Conservation (phyloP, 345 rosid species). For the Camelina hispida region DNA sequence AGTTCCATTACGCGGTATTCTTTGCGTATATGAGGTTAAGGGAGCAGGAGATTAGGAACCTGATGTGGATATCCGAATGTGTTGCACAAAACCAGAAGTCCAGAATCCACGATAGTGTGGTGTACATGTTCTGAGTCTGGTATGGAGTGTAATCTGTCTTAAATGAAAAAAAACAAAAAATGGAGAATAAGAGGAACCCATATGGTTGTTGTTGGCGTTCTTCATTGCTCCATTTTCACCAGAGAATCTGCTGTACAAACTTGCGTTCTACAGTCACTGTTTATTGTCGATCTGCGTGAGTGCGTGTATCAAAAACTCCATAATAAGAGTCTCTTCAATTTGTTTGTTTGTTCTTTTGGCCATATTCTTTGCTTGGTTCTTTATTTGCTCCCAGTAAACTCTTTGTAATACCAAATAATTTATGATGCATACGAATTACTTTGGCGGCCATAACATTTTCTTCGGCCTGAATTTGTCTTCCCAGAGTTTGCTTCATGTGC, state of each 20-base stretch:
- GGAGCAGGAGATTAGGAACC: constrained; percentile 97
- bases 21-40: constrained; percentile 93
- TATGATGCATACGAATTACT: background rate
- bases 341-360: constrained; percentile 7
- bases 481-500: background rate
- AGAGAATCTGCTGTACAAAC: constrained; percentile 31
- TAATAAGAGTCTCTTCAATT: constrained; percentile 13
- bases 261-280: constrained; percentile 8
- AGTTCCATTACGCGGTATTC: constrained; percentile 93
- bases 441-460: background rate
- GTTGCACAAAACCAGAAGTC: constrained; percentile 99
- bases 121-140: constrained; percentile 71
- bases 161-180: background rate
- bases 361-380: background rate
- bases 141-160: constrained; percentile 16
- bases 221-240: constrained; percentile 7
- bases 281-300: constrained; percentile 18
- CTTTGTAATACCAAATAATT: constrained; percentile 5
- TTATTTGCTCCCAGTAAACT: background rate
- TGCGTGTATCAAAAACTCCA: constrained; percentile 22
- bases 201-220: constrained; percentile 22
- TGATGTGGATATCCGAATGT: constrained; percentile 97
- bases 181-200: constrained; percentile 30
- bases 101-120: constrained; percentile 93
- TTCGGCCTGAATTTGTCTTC: background rate